Evolutionary conservation across 495 filamentous ascomycete species (phyloP), one percentile per base, ranked within the genome.

Genomic region (Neohortaea acidophila): DNA sequence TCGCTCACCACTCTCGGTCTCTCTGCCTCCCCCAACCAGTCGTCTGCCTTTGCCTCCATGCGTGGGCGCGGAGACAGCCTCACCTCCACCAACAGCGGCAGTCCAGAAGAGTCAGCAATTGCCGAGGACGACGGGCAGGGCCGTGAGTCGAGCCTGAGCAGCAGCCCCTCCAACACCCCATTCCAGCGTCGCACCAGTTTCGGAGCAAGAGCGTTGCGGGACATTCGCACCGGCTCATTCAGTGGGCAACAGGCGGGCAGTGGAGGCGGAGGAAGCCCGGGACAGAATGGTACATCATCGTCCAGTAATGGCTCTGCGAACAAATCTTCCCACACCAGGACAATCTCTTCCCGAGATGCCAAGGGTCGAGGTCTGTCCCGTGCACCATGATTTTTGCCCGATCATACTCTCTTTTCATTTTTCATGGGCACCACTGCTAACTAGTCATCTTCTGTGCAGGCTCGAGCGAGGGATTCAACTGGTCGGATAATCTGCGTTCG

Each of bases 181-280:
- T 91, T 93, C 55, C 72, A 73, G 8, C 75, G 89, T 34, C 77
- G 89, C 15, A 73, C 92, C 64, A 94, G 86, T 53, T 89, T 92
- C 55, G 87, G 89, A 38, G 84, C 83, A 19, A 75, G 83, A 52
- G 84, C 89, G 24, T 63, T 93, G 51, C 72, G 81, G 37, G 78
- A 83, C 47, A 68, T 70, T 29, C 70, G 71, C 24, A 60, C 63
- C 27, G 64, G 65, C 49, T 64, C 62, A 61, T 56, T 50, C 44
- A 49, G 51, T 36, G 51, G 51, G 21, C 44, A 38, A 36, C 43
- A 41, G 14, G 19, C 21, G 21, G 24, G 38, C 6, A 28, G 38
- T 24, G 47, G 42, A 5, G 47, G 42, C 20, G 38, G 37, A 23
- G 43, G 38, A 24, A 31, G 27, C 19, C 27, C 38, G 18, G 47